Conservation (phyloP, 305 asterid species). For the Euphrasia arctica region DNA sequence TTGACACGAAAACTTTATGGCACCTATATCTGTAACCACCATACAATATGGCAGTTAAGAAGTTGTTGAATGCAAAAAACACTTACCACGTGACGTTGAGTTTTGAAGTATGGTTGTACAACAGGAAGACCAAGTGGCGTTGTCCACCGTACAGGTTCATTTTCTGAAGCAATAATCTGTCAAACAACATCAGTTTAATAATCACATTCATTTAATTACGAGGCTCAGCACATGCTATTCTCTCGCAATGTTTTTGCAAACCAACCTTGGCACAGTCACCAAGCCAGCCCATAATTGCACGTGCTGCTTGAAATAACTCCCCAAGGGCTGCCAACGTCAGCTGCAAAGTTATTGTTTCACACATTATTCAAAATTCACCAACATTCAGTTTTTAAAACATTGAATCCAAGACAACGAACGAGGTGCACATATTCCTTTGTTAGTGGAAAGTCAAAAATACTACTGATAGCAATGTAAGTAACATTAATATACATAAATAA, state of each 20-base stretch:
- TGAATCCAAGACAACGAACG: conserved; percentile 4
- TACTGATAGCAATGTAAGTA: background rate
- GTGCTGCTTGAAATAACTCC: conserved; percentile 91
- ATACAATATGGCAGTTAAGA: background rate
- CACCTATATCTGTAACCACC: background rate
- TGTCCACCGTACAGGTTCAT: conserved; percentile 83
- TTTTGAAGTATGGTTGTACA: conserved; percentile 84
- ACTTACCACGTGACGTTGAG: conserved; percentile 75
- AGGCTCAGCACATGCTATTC: conserved; percentile 6
- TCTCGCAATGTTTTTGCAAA: conserved; percentile 20
- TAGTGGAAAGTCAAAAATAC: conserved; percentile 1
- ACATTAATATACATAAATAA: background rate
- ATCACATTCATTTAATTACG: conserved; percentile 7
- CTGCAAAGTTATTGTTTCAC: conserved; percentile 31
- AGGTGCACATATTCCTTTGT: conserved; percentile 10
- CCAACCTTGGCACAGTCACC: conserved; percentile 99
- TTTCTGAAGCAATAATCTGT: conserved; percentile 86
- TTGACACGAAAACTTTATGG: no score
- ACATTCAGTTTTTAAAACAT: conserved; percentile 15
- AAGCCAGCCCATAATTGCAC: conserved; percentile 94
- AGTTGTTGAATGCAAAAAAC: background rate
- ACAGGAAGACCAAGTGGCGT: conserved; percentile 98
- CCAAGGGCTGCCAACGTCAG: conserved; percentile 87
- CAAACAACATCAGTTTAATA: conserved; percentile 27
- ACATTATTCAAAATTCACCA: conserved; percentile 12